Percentiles rank a stretch among this genome's conserved stretches.
These are phyloP conservation scores for Anthoceros angustus DNA, from an alignment of 225 moss, liverwort and hornwort species.

Conservation along the genomic window DNA sequence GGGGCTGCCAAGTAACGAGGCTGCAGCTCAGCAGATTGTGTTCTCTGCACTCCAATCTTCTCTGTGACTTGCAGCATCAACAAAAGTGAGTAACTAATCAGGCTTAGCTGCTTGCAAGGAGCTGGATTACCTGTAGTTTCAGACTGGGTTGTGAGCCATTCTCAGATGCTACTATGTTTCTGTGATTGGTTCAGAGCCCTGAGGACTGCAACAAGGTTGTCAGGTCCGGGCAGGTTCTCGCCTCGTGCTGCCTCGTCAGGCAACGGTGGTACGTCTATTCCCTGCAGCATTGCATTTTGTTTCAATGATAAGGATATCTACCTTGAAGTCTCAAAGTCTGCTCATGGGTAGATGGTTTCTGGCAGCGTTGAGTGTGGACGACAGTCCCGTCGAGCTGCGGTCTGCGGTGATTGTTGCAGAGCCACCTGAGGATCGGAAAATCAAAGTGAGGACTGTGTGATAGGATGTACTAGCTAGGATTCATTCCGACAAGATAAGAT, in stretches of 20 bases:
- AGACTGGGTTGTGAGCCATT: background rate
- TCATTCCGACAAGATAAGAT: background rate
- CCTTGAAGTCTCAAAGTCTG: background rate
- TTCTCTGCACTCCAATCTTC: background rate
- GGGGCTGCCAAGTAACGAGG: background rate
- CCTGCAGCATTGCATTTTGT: background rate
- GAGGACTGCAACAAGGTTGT: background rate
- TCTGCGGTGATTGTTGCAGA: slow-evolving; percentile 53
- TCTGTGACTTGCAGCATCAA: background rate
- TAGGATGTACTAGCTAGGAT: background rate
- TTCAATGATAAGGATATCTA: background rate
- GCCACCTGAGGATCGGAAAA: slow-evolving; percentile 43
- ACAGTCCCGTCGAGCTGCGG: slow-evolving; percentile 4
- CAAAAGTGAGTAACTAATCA: background rate
- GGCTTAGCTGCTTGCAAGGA: background rate
- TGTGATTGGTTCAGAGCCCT: background rate
- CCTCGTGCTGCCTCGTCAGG: background rate
- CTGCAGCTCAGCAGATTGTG: background rate
- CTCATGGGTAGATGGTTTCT: background rate
- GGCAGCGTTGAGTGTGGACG: background rate
- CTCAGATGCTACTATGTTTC: background rate
- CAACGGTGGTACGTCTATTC: background rate
- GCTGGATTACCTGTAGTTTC: no score
- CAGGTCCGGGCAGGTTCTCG: background rate
- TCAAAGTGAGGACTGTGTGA: slow-evolving; percentile 40